Evolutionary conservation across 148 eudicot genomes (phyloP).

Genomic region (Camellia granthamiana): DNA sequence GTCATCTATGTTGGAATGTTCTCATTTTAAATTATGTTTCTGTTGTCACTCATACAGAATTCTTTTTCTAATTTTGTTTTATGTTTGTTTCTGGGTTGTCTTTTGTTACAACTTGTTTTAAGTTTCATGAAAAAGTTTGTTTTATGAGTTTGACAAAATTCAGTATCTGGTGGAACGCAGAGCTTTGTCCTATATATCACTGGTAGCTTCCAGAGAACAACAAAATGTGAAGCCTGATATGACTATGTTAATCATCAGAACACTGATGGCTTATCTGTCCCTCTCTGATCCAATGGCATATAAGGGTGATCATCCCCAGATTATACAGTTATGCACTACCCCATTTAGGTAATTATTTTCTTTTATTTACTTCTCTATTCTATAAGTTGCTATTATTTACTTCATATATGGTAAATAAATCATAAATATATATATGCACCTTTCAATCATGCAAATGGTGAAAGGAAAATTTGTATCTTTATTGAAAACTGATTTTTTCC

Average conservation of each 20-base stretch:
- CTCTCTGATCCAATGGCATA: constrained; percentile 87
- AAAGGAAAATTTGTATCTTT: not conserved
- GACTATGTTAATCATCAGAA: constrained; percentile 66
- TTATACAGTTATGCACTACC: constrained; percentile 81
- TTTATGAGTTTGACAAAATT: constrained; percentile 18
- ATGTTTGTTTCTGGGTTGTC: not conserved
- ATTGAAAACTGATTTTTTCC: constrained; percentile 3
- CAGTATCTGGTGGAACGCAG: constrained; percentile 43
- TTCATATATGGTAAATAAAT: not conserved
- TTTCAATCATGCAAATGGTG: not conserved
- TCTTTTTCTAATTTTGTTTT: not conserved
- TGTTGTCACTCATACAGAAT: not conserved
- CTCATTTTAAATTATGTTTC: constrained; percentile 12
- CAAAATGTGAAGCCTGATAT: constrained; percentile 47
- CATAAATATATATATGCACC: not conserved
- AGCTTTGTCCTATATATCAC: constrained; percentile 63
- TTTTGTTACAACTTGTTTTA: not conserved
- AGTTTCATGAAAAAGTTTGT: not conserved
- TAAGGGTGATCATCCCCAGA: constrained; percentile 68
- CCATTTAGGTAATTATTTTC: constrained; percentile 65
- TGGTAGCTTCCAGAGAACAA: constrained; percentile 54
- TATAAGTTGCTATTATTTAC: not conserved
- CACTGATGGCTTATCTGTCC: constrained; percentile 70
- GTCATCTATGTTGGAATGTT: not conserved
- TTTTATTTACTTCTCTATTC: constrained; percentile 5